Conservation (phyloP, 768 basidiomycete genomes). For the Harrya chromipes region DNA sequence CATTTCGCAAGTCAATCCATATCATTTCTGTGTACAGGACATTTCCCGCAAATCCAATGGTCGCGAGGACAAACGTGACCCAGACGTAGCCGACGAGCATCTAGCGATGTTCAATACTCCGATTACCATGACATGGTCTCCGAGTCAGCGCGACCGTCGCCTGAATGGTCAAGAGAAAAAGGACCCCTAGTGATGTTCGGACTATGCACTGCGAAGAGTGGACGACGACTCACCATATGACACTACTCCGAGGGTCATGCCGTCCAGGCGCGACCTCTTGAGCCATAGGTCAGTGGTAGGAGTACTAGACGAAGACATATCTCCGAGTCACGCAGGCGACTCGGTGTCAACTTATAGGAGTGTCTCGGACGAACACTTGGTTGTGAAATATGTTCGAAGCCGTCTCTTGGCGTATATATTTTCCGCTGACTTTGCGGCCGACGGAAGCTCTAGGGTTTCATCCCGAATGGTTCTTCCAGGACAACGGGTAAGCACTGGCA, state of each 20-base stretch:
- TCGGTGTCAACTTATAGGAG: too few species aligned
- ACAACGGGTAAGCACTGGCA: too few species aligned
- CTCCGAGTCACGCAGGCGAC: too few species aligned
- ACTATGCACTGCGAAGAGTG: background rate
- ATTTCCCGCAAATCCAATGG: constrained; percentile 24
- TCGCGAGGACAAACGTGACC: constrained; percentile 27
- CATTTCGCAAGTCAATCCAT: constrained; percentile 32
- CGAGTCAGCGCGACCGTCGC: constrained; percentile 6
- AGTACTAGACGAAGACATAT: constrained; percentile 20
- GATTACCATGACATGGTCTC: background rate
- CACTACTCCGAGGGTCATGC: constrained; percentile 16
- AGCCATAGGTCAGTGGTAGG: constrained; percentile 24
- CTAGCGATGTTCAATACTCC: background rate
- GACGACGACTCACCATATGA: constrained; percentile 18
- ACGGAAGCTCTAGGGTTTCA: too few species aligned
- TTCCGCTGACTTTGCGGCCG: too few species aligned
- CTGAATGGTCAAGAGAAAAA: constrained; percentile 21
- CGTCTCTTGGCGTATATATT: too few species aligned
- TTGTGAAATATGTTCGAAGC: too few species aligned
- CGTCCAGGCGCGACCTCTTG: constrained; percentile 26
- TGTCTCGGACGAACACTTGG: too few species aligned
- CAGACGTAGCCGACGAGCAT: constrained; percentile 22
- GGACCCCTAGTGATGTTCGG: constrained; percentile 5
- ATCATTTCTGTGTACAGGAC: constrained; percentile 30
- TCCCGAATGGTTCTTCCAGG: too few species aligned